A percentile compares a stretch with the other conserved stretches of the same genome.
These are phyloP conservation scores for Syzygium grande DNA, from an alignment of 345 rosid genomes.

Conservation along the genomic window DNA sequence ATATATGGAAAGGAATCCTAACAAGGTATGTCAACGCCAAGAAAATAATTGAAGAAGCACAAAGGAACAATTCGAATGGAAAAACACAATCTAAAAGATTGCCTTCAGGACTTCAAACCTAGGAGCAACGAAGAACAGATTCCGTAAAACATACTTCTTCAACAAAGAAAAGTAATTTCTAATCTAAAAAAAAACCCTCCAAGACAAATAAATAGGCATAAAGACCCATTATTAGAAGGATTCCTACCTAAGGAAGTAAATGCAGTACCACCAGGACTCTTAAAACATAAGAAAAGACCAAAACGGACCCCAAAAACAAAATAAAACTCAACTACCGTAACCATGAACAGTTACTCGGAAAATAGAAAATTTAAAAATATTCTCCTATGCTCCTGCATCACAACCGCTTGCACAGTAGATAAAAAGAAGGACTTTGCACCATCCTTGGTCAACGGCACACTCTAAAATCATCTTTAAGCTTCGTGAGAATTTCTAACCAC, in stretches of 20 bases:
- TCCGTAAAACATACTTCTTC: background rate
- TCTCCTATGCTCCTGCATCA: background rate
- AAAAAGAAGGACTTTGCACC: background rate
- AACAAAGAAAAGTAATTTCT: background rate
- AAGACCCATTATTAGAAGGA: background rate
- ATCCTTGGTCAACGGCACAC: background rate
- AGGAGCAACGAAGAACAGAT: background rate
- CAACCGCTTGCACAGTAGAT: background rate
- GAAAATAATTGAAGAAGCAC: background rate
- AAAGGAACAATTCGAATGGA: background rate
- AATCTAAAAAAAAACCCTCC: background rate
- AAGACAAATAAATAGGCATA: background rate
- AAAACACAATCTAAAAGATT: background rate
- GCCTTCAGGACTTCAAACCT: background rate
- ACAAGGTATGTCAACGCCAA: background rate
- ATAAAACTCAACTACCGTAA: background rate
- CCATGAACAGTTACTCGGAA: background rate
- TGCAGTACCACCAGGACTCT: background rate
- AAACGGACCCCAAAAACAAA: background rate
- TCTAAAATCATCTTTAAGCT: background rate
- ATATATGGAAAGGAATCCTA: background rate
- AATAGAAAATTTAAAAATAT: background rate
- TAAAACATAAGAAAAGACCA: background rate
- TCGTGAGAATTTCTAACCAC: background rate
- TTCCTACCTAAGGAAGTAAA: background rate